Percentiles rank a stretch among this genome's conserved stretches.
These are phyloP conservation scores for Phytophthora rubi DNA, from an alignment of 352 stramenopile genomes.

Conservation along the genomic window DNA sequence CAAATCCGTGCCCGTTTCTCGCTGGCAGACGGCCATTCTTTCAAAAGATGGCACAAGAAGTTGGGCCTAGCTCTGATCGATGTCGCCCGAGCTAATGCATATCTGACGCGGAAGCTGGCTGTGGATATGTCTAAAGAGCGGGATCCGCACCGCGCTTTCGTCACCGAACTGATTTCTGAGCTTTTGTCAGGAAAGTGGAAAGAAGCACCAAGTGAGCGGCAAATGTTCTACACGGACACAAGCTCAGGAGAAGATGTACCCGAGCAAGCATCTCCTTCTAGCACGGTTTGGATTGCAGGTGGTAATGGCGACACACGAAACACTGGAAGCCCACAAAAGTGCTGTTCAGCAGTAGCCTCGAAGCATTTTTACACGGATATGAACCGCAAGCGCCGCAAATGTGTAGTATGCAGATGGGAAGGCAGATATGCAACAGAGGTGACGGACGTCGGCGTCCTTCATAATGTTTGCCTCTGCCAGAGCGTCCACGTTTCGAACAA, in stretches of 20 bases:
- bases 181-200: slow-evolving; percentile 6
- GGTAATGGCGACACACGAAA: not conserved
- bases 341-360: slow-evolving; percentile 5
- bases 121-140: not conserved
- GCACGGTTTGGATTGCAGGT: no score
- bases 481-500: slow-evolving; percentile 8
- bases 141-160: slow-evolving; percentile 9
- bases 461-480: slow-evolving; percentile 26
- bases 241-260: not conserved
- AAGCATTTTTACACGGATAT: slow-evolving; percentile 2
- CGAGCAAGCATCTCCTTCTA: not conserved
- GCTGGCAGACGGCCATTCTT: slow-evolving; percentile 34
- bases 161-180: slow-evolving; percentile 8
- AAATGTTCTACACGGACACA: slow-evolving; percentile 5
- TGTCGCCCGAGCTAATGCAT: slow-evolving; percentile 36
- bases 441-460: slow-evolving; percentile 8
- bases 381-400: slow-evolving; percentile 5
- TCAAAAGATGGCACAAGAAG: slow-evolving; percentile 45
- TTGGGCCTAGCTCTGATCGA: slow-evolving; percentile 25
- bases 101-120: slow-evolving; percentile 9
- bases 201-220: slow-evolving; percentile 4
- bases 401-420: slow-evolving; percentile 23
- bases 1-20: slow-evolving; percentile 20
- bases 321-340: not conserved
- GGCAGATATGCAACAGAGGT: not conserved